Conservation (phyloP, 2,329 filamentous ascomycete genomes). For the Alternaria longipes region DNA sequence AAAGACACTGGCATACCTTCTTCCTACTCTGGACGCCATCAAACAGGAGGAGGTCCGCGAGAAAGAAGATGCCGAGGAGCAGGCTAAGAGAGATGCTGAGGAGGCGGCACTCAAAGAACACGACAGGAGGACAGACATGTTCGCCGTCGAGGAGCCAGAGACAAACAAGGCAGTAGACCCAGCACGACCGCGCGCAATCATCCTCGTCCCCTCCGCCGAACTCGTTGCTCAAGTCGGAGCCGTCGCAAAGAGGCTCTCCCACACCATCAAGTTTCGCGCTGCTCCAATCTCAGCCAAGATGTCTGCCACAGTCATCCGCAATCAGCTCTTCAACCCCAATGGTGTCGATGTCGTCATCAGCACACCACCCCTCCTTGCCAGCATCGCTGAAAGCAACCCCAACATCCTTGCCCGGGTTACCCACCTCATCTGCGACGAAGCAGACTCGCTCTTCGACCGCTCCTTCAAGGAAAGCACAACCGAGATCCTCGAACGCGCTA, state of each 20-base stretch:
- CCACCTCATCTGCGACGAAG: slow-evolving; percentile 92
- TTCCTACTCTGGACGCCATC: slow-evolving; percentile 84
- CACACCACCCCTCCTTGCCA: slow-evolving; percentile 88
- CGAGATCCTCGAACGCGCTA: slow-evolving; percentile 80
- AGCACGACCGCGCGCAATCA: slow-evolving; percentile 81
- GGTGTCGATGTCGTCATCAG: slow-evolving; percentile 88
- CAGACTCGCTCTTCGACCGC: slow-evolving; percentile 92
- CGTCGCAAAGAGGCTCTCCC: slow-evolving; percentile 82
- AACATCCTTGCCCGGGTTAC: slow-evolving; percentile 91
- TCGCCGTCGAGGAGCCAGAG: slow-evolving; percentile 67
- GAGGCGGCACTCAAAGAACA: slow-evolving; percentile 46
- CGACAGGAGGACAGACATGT: slow-evolving; percentile 58
- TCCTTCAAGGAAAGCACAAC: slow-evolving; percentile 88
- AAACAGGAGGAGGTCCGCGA: slow-evolving; percentile 75
- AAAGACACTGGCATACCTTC: slow-evolving; percentile 91
- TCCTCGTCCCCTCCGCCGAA: slow-evolving; percentile 92
- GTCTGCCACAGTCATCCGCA: slow-evolving; percentile 80
- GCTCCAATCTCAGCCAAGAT: slow-evolving; percentile 82
- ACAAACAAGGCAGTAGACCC: slow-evolving; percentile 70
- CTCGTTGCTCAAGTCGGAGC: slow-evolving; percentile 86
- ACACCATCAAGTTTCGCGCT: slow-evolving; percentile 86
- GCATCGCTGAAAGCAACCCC: slow-evolving; percentile 87
- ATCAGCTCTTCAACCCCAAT: slow-evolving; percentile 78
- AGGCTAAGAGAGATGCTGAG: slow-evolving; percentile 63
- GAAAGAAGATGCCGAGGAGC: slow-evolving; percentile 56